phyloP scores from a whole-genome alignment of 306 rosid species.

The Comarum palustre region DNA sequence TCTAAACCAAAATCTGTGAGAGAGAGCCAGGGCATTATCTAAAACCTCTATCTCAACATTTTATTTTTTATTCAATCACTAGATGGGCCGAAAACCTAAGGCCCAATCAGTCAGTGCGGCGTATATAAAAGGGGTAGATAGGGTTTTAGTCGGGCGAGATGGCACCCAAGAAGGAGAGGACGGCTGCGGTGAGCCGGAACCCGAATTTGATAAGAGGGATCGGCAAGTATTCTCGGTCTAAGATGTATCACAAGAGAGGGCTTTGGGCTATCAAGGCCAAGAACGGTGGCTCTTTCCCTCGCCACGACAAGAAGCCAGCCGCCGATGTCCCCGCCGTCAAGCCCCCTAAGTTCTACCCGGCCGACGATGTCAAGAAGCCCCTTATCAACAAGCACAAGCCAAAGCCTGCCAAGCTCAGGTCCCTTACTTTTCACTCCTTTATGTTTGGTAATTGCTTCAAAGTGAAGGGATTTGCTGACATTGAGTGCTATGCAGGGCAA shows the following conservation, averaged over 20 bases:
- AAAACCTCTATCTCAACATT: too few species aligned
- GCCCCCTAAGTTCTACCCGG: slow-evolving; percentile 6
- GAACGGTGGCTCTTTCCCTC: slow-evolving; percentile 7
- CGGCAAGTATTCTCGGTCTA: not conserved
- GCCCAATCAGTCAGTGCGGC: not conserved
- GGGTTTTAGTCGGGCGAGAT: not conserved
- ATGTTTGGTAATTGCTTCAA: too few species aligned
- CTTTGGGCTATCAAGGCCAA: slow-evolving; percentile 15
- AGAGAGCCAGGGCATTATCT: too few species aligned
- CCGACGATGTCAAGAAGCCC: slow-evolving; percentile 10
- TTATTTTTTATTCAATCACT: too few species aligned
- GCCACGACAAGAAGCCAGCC: slow-evolving; percentile 2
- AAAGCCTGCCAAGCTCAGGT: slow-evolving; percentile 7
- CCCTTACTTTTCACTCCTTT: not conserved
- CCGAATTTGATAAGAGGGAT: not conserved
- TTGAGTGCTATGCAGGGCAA: not conserved
- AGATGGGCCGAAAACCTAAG: not conserved
- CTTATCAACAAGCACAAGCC: slow-evolving; percentile 10
- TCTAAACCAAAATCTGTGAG: too few species aligned
- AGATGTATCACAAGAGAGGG: slow-evolving; percentile 14
- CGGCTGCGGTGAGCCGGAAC: not conserved
- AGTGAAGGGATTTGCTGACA: not conserved
- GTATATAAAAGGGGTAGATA: not conserved
- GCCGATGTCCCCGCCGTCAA: slow-evolving; percentile 6
- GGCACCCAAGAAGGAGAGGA: slow-evolving; percentile 8